Percentiles rank a stretch among this genome's conserved stretches.
phyloP scores from a whole-genome alignment of 1,139 yeast genomes.

The Magnusiomyces suaveolens region DNA sequence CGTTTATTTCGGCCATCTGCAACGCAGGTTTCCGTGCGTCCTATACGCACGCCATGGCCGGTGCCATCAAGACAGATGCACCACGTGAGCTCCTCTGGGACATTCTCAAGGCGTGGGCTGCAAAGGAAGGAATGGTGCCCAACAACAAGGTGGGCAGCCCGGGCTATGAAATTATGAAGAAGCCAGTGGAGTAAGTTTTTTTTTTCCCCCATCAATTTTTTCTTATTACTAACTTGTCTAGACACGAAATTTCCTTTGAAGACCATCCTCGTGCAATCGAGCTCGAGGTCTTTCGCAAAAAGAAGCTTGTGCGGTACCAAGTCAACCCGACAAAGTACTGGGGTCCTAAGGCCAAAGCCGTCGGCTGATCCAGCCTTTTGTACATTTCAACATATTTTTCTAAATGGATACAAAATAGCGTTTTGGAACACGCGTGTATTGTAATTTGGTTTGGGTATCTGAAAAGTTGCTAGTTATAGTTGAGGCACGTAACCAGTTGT shows the following conservation, averaged over 20 bases:
- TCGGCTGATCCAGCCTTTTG: no score
- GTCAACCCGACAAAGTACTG: slow-evolving; percentile 88
- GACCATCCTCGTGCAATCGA: slow-evolving; percentile 46
- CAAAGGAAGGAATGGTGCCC: slow-evolving; percentile 32
- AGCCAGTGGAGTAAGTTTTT: slow-evolving; percentile 10
- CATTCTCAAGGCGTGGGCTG: slow-evolving; percentile 59
- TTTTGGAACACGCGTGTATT: no score
- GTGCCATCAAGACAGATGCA: slow-evolving; percentile 82
- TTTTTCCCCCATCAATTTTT: background rate
- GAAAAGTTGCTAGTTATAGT: no score
- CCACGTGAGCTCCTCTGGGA: slow-evolving; percentile 73
- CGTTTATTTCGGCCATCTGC: slow-evolving; percentile 70
- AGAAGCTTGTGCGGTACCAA: slow-evolving; percentile 79
- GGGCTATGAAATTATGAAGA: slow-evolving; percentile 54
- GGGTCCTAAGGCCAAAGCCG: slow-evolving; percentile 81
- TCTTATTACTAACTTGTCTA: no score
- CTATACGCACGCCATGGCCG: slow-evolving; percentile 78
- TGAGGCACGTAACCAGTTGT: no score
- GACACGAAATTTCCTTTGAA: slow-evolving; percentile 37
- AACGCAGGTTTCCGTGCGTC: slow-evolving; percentile 75
- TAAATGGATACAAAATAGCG: no score
- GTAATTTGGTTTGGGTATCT: no score
- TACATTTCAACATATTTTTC: no score
- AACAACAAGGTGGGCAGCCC: slow-evolving; percentile 43
- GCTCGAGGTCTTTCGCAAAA: slow-evolving; percentile 51